Conservation (phyloP, 1,139 yeast species). For the Taphrina pruni region DNA sequence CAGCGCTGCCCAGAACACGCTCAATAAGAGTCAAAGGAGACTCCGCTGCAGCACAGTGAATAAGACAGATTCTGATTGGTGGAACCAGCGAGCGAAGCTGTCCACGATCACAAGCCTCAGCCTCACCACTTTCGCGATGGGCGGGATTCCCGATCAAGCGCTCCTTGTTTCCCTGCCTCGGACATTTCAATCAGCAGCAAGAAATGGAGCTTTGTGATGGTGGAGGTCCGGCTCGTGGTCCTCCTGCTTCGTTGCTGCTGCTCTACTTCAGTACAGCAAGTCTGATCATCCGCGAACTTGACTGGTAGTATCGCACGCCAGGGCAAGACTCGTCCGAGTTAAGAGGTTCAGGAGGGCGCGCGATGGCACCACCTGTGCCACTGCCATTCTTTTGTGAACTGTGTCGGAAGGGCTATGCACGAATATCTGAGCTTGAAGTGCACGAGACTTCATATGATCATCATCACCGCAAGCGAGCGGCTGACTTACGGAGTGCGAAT, state of each 20-base stretch:
- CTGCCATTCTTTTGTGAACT: slow-evolving; percentile 34
- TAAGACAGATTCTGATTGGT: background rate
- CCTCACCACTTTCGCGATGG: background rate
- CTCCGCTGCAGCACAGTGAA: background rate
- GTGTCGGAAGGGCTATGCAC: slow-evolving; percentile 33
- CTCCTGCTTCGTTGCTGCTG: no score
- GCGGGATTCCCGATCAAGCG: no score
- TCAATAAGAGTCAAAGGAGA: background rate
- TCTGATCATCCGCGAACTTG: no score
- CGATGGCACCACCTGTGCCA: slow-evolving; percentile 22
- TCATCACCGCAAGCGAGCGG: slow-evolving; percentile 32
- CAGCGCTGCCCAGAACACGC: background rate
- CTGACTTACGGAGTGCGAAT: slow-evolving; percentile 22
- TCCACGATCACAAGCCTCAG: slow-evolving; percentile 6
- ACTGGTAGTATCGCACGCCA: no score
- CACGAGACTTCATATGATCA: slow-evolving; percentile 33
- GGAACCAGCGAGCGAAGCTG: background rate
- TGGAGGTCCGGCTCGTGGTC: no score
- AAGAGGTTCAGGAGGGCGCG: background rate
- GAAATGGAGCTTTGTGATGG: no score
- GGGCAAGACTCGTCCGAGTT: no score
- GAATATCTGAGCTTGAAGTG: slow-evolving; percentile 31
- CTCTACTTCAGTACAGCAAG: no score
- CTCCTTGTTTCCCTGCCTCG: background rate
- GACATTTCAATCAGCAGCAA: background rate